Evolutionary conservation across 1,284 basidiomycete species (phyloP).

Genomic region (Leccinum angustisporum): DNA sequence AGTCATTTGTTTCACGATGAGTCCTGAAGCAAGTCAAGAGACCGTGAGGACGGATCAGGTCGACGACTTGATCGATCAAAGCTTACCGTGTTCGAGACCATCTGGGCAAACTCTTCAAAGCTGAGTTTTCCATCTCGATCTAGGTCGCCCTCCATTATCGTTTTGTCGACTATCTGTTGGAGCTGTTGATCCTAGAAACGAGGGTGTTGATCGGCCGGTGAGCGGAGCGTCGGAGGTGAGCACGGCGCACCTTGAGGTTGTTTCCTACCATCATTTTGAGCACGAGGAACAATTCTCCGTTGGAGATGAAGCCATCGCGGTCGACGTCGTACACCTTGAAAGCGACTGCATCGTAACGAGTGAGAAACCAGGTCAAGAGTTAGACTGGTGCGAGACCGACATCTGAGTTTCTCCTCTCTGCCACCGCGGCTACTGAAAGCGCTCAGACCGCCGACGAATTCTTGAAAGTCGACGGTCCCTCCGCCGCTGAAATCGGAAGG

Average conservation of each 20-base stretch:
- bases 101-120: slow-evolving; percentile 95
- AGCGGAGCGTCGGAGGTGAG: not conserved
- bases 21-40: slow-evolving; percentile 48
- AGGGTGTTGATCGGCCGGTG: not conserved
- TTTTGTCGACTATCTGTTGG: slow-evolving; percentile 99
- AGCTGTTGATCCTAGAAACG: slow-evolving; percentile 85
- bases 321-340: slow-evolving; percentile 84
- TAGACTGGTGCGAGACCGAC: slow-evolving; percentile 50
- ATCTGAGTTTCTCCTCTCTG: slow-evolving; percentile 94
- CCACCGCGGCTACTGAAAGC: slow-evolving; percentile 97
- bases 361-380: slow-evolving; percentile 19
- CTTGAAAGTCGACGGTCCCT: slow-evolving; percentile 98
- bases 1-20: slow-evolving; percentile 97
- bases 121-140: slow-evolving; percentile 96
- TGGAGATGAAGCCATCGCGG: too few species aligned
- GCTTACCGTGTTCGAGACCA: slow-evolving; percentile 93
- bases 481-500: slow-evolving; percentile 66
- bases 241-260: slow-evolving; percentile 82
- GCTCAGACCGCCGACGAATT: slow-evolving; percentile 96
- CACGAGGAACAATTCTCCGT: too few species aligned
- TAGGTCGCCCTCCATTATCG: slow-evolving; percentile 99
- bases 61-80: not conserved
- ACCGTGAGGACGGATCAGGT: not conserved
- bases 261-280: slow-evolving; percentile 84
- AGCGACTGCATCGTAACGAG: slow-evolving; percentile 60